Evolutionary conservation across 768 basidiomycete species (phyloP).

Genomic region (Lactarius pseudohatsudake): DNA sequence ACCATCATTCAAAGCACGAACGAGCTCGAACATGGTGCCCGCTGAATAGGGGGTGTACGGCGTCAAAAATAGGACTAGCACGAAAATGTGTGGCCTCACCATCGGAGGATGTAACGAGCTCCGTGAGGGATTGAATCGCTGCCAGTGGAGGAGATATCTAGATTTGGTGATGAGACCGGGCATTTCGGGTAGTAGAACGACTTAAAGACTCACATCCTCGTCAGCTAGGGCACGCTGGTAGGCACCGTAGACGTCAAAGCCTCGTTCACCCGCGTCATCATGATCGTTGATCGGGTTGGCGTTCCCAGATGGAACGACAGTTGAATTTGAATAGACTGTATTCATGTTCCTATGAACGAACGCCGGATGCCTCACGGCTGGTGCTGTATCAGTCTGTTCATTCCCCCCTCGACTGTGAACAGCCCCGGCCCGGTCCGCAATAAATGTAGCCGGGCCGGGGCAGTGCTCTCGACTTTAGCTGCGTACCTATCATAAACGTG

Average conservation of each 20-base stretch:
- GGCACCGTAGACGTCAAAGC: constrained; percentile 49
- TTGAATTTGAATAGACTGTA: constrained; percentile 16
- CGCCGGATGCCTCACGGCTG: neutral
- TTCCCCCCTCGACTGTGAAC: neutral
- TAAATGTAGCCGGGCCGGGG: neutral
- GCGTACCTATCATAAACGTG: constrained; percentile 14
- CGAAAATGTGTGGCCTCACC: constrained; percentile 44
- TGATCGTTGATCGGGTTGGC: constrained; percentile 4
- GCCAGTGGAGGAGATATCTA: constrained; percentile 83
- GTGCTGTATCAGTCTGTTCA: neutral
- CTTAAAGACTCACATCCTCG: constrained; percentile 53
- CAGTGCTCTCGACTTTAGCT: neutral
- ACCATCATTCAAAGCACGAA: constrained; percentile 76
- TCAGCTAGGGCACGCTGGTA: constrained; percentile 64
- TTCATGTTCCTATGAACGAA: constrained; percentile 16
- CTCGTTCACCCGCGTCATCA: constrained; percentile 3
- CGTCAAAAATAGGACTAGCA: neutral
- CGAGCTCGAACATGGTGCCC: constrained; percentile 91
- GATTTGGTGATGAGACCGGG: constrained; percentile 14
- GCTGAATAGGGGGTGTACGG: constrained; percentile 44
- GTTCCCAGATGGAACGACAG: constrained; percentile 4
- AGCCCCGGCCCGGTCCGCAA: constrained; percentile 8
- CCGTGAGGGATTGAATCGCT: constrained; percentile 81
- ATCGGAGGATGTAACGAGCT: constrained; percentile 76
- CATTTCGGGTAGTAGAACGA: neutral